phyloP scores from a whole-genome alignment of 495 filamentous ascomycete genomes.

The Tuber umbilicatum region DNA sequence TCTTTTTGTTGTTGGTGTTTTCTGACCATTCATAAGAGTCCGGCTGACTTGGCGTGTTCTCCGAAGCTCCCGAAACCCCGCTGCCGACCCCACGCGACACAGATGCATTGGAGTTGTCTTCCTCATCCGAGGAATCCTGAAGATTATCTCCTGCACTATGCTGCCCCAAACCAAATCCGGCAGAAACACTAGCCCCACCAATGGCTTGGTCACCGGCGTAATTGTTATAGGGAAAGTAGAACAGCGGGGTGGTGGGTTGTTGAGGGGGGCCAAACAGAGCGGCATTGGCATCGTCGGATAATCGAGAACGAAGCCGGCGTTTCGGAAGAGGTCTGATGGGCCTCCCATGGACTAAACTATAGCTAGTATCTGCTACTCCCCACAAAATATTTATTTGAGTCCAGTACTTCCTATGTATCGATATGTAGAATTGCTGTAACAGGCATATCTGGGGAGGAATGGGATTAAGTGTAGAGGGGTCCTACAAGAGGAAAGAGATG shows the following conservation, averaged over 20 bases:
- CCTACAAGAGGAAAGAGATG: conserved; percentile 17
- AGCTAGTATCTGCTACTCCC: conserved; percentile 39
- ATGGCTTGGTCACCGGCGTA: conserved; percentile 41
- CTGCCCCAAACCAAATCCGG: conserved; percentile 41
- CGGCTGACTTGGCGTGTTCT: conserved; percentile 44
- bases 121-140: conserved; percentile 39
- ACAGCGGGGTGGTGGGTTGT: conserved; percentile 59
- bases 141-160: conserved; percentile 22
- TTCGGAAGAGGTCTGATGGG: conserved; percentile 91
- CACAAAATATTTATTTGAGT: conserved; percentile 38
- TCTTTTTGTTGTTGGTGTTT: conserved; percentile 99
- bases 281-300: conserved; percentile 75
- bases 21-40: conserved; percentile 97
- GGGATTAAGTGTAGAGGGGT: conserved; percentile 30
- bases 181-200: conserved; percentile 22
- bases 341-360: conserved; percentile 44
- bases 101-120: conserved; percentile 37
- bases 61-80: conserved; percentile 18
- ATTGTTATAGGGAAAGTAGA: conserved; percentile 61
- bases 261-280: conserved; percentile 74
- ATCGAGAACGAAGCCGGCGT: conserved; percentile 71
- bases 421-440: conserved; percentile 34
- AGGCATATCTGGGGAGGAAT: conserved; percentile 27
- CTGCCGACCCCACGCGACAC: conserved; percentile 42
- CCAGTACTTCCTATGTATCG: conserved; percentile 32